Base-by-base conservation (phyloP, 1,284 basidiomycete genomes). In the Moesziomyces aphidis region DNA sequence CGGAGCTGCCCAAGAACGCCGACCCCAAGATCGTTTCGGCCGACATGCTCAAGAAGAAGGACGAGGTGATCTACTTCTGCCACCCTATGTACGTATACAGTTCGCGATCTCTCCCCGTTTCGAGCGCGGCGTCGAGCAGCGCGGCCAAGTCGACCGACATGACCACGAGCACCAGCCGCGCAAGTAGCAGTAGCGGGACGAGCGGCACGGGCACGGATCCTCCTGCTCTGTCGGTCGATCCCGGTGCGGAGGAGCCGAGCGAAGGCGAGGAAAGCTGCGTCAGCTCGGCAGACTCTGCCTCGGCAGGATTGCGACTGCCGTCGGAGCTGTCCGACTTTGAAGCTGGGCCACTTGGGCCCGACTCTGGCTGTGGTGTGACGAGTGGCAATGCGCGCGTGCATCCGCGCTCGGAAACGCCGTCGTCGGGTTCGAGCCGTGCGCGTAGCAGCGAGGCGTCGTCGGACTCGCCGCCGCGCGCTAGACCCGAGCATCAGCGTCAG, bases 1-100 rank as follows among this genome's bases (percentile, higher is more conserved):
- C 70, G 49, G 82, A 84, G 60, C 52, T 77, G 80, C 78, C 81
- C 49, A 84, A 84, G 81, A 81, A 84, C 54, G 80, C 73, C 45
- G 73, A 84, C 60, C 82, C 82, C 50, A 84, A 82, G 79, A 74
- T 84, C 26, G 62, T 79, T 10, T 55, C 73, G 13, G 79, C 77
- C 24, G 77, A 81, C 34, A 84, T 84, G 64, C 54, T 71, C 58
- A 83, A 81, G 78, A 72, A 81, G 64, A 79, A 80, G 73, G 82
- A 84, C 65, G 82, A 83, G 47, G 68, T 84, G 6, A 77, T 82
- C 55, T 83, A 76, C 69, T 54, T 57, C 44, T 78, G 75, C 68
- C 78, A 76, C 53, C 81, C 82, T 15, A 81, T 83, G 73, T 75
- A 64, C 49, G 73, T 75, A 59, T 55, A 47, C 10, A 58, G 19